Base-by-base conservation (phyloP, 108 stramenopile species). In the Skeletonema costatum region DNA sequence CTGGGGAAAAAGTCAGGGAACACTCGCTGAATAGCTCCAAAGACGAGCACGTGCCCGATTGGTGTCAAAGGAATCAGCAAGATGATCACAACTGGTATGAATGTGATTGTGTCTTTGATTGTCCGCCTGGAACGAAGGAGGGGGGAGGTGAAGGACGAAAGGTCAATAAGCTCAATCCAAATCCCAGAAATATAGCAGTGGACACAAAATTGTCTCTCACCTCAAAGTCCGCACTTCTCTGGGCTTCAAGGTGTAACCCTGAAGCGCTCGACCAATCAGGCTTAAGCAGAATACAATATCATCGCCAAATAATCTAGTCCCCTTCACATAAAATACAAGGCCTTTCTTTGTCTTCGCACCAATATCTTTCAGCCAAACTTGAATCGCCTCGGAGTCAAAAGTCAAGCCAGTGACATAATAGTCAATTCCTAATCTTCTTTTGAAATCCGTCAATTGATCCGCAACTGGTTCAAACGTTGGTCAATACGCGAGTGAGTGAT, bases 1-100 rank as follows among this genome's bases (percentile, higher is more conserved):
- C 93, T 96, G 31, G 98, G 98, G 80, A 99, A 99, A 76, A 99
- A 99, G 70, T 96, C 97, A 17, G 98, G 98, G 71, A 97, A 99
- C 74, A 98, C 93, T 48, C 98, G 85, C 78, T 97, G 98, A 69
- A 99, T 99, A 25, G 97, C 96, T 53, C 96, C 96, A 79, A 99
- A 99, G 8, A 99, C 94, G 16, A 99, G 83, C 44, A 99, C 97
- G 71, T 99, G 98, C 4, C 98, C 98, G 13, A 98, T 85, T n/a
- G 98, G 98, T 32, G 97, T 85, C 35, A 99, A 82, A n/a, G 98
- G 98, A 66, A 99, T 91, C 25, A 99, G 74, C 62, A 98, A 85
- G 76, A 99, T 99, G 70, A 99, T 96, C 39, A 97, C 84, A 48
- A 98, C 94, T 17, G 98, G 98, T 59, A 99, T 97, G 75, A 98